phyloP scores from a whole-genome alignment of 2,329 filamentous ascomycete species.

The Aspergillus ruber region DNA sequence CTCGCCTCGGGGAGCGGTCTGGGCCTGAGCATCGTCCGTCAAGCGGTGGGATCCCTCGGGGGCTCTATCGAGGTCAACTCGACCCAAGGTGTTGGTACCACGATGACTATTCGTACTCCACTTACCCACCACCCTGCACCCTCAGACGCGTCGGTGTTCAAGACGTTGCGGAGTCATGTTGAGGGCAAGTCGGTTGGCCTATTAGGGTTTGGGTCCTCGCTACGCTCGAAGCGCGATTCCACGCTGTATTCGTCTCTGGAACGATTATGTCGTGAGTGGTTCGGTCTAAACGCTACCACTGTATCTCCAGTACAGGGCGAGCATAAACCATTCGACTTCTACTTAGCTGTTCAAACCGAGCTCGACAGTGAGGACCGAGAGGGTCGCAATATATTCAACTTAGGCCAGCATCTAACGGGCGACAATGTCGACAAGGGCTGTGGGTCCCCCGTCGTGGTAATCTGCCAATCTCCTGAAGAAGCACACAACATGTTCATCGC shows the following conservation, averaged over 20 bases:
- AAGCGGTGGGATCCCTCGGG: conserved; percentile 22
- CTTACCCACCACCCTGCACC: not conserved
- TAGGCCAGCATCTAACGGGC: not conserved
- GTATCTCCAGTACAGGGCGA: conserved; percentile 4
- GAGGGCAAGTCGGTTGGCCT: conserved; percentile 14
- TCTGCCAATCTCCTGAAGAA: conserved; percentile 18
- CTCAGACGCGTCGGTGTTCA: not conserved
- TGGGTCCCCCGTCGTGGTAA: conserved; percentile 21
- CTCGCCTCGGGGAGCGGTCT: conserved; percentile 53
- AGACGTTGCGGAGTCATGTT: not conserved
- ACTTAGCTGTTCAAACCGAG: conserved; percentile 18
- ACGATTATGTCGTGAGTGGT: conserved; percentile 16
- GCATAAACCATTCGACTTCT: conserved; percentile 11
- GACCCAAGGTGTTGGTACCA: conserved; percentile 18
- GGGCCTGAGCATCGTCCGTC: conserved; percentile 54
- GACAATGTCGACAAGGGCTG: not conserved
- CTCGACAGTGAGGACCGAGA: conserved; percentile 12
- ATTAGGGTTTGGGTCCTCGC: conserved; percentile 12
- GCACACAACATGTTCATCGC: conserved; percentile 15
- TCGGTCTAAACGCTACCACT: conserved; percentile 11
- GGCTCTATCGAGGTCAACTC: conserved; percentile 23
- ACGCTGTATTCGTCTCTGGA: conserved; percentile 12
- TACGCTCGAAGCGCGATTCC: conserved; percentile 7
- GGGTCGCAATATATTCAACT: not conserved
- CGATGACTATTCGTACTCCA: conserved; percentile 6